phyloP scores from a whole-genome alignment of 2,329 filamentous ascomycete genomes.

The Aspergillus sp. region DNA sequence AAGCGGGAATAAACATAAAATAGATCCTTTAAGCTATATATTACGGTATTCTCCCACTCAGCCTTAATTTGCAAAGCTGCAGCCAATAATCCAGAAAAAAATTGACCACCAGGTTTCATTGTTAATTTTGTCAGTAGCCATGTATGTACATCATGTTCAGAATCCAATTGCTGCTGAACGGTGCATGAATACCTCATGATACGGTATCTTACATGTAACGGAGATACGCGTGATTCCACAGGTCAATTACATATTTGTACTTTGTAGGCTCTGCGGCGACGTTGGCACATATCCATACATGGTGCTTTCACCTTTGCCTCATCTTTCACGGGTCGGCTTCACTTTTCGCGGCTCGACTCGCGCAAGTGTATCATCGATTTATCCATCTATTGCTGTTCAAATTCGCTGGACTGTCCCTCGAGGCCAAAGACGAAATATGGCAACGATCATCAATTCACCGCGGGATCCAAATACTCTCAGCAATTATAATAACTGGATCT shows the following conservation, averaged over 20 bases:
- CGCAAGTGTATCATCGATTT: background rate
- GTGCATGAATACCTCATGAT: too few species aligned
- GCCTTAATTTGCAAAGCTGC: too few species aligned
- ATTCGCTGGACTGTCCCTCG: conserved; percentile 1
- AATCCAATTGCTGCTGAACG: too few species aligned
- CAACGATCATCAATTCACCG: conserved; percentile 36
- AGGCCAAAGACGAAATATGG: conserved; percentile 28
- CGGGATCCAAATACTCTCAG: conserved; percentile 85
- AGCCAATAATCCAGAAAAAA: too few species aligned
- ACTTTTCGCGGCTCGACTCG: background rate
- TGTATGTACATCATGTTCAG: too few species aligned
- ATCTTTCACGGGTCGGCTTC: background rate
- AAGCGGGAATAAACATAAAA: too few species aligned
- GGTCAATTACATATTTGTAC: background rate
- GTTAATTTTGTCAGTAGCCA: too few species aligned
- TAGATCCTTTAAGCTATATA: too few species aligned
- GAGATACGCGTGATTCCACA: background rate
- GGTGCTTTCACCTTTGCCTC: background rate
- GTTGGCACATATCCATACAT: background rate
- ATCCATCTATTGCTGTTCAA: conserved; percentile 1
- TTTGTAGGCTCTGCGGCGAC: background rate
- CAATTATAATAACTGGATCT: conserved; percentile 85
- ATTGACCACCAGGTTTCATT: too few species aligned
- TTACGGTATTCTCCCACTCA: too few species aligned
- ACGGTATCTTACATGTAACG: background rate